phyloP scores from a whole-genome alignment of 805 yeast genomes.

The Candida vartiovaarae region DNA sequence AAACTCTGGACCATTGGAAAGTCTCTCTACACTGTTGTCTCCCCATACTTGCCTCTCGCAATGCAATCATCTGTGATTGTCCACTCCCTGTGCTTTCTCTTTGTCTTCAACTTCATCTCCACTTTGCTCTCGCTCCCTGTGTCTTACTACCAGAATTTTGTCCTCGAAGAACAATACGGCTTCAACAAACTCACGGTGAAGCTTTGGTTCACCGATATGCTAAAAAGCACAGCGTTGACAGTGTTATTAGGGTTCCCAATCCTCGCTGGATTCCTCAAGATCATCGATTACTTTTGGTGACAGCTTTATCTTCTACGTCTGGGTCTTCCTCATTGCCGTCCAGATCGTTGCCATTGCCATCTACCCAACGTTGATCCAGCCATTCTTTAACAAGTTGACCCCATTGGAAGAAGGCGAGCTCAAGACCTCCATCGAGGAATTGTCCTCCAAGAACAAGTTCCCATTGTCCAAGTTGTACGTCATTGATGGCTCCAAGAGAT shows the following conservation, averaged over 20 bases:
- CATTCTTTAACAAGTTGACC: constrained; percentile 84
- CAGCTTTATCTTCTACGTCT: constrained; percentile 71
- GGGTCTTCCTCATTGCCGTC: constrained; percentile 61
- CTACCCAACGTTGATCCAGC: constrained; percentile 82
- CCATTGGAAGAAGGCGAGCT: constrained; percentile 89
- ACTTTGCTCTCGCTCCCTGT: constrained; percentile 58
- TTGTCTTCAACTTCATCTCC: constrained; percentile 42
- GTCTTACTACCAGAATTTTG: constrained; percentile 72
- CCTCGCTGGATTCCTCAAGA: constrained; percentile 67
- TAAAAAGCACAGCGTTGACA: constrained; percentile 53
- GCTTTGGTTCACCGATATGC: constrained; percentile 65
- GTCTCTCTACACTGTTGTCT: constrained; percentile 22
- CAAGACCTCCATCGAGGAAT: constrained; percentile 68
- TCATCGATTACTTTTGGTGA: constrained; percentile 79
- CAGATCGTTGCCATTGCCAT: constrained; percentile 72
- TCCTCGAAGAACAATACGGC: constrained; percentile 87
- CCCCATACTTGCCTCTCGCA: constrained; percentile 23
- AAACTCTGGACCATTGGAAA: constrained; percentile 48
- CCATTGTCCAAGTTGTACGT: constrained; percentile 84
- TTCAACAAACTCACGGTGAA: constrained; percentile 78
- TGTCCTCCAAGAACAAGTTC: constrained; percentile 71
- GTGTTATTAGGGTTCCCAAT: constrained; percentile 64
- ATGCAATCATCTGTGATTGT: constrained; percentile 52
- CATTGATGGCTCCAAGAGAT: constrained; percentile 94
- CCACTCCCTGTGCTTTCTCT: constrained; percentile 62